These are phyloP conservation scores for Salix exigua DNA, from an alignment of 345 rosid species.

Conservation along the genomic window DNA sequence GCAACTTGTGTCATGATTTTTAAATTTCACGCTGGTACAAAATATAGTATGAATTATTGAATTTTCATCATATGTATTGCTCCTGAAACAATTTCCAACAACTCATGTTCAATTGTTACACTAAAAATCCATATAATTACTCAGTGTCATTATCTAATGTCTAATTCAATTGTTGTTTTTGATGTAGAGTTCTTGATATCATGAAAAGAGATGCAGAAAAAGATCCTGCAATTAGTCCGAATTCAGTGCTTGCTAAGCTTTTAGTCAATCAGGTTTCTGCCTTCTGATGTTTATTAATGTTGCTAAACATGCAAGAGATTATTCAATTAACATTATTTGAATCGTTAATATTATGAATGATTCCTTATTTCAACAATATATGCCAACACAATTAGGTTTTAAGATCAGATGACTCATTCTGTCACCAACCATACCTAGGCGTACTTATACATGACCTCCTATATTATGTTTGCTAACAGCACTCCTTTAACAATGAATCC, in stretches of 20 bases:
- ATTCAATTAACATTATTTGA: not conserved
- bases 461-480: slow-evolving; percentile 12
- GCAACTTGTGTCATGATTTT: not conserved
- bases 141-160: slow-evolving; percentile 1
- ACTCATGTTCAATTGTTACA: not conserved
- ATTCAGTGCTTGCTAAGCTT: slow-evolving; percentile 57
- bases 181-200: slow-evolving; percentile 75
- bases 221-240: slow-evolving; percentile 58
- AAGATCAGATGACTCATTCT: not conserved
- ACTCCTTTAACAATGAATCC: slow-evolving; percentile 19
- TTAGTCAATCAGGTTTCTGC: slow-evolving; percentile 69
- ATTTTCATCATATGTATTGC: not conserved
- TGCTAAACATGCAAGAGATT: not conserved
- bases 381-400: not conserved
- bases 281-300: slow-evolving; percentile 10
- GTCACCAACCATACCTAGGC: not conserved
- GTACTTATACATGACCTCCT: not conserved
- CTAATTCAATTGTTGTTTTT: not conserved
- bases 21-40: not conserved
- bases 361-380: not conserved
- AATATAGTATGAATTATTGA: not conserved
- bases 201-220: slow-evolving; percentile 67
- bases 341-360: not conserved
- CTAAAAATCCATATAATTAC: not conserved
- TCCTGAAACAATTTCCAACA: not conserved